Evolutionary conservation across 2,329 filamentous ascomycete genomes (phyloP), one percentile per base, ranked within the genome.

Genomic region (Arthrobotrys conoides): DNA sequence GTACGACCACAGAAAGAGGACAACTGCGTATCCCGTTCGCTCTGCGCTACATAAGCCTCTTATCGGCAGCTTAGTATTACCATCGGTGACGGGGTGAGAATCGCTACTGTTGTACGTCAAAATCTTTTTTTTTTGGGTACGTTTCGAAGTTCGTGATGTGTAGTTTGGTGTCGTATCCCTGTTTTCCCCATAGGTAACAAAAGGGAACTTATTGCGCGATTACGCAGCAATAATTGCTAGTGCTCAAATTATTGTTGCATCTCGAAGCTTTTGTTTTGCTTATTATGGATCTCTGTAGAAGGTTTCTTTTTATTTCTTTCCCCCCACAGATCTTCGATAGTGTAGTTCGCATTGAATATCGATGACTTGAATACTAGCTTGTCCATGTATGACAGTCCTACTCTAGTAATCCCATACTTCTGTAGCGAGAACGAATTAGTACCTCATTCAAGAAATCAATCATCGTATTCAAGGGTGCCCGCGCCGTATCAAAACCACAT

Each of bases 61-160:
- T 71, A 76, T 76, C 76, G 76, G 49, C 49, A 27, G 48, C 61
- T 27, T 65, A 79, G 76, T 79, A 79, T 53, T 79, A 68, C 53
- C 49, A 70, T 76, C 41, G 55, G 76, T 79, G 70, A 79, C 63
- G 30, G 75, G 48, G 36, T 64, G 76, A 53, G 76, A 77, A 80
- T 78, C 68, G 51, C 44, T 22, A 53, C 14, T 73, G 33, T 79
- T 59, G 71, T 75, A 59, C 53, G 22, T 59, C 2, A 2, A 38
- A 36, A 3, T 53, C n/a, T 16, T 10, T 27, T 53, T 53, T 53
- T 30, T 30, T 30, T 30, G n/a, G n/a, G n/a, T 30, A 6, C 27
- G 6, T 30, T 30, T 30, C 27, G 27, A 36, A 36, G 4, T 36
- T 36, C 9, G 8, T 12, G 33, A 36, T 36, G 8, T 36, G 1